Conservation (phyloP, 179 eudicot species). For the Carnegiea gigantea region DNA sequence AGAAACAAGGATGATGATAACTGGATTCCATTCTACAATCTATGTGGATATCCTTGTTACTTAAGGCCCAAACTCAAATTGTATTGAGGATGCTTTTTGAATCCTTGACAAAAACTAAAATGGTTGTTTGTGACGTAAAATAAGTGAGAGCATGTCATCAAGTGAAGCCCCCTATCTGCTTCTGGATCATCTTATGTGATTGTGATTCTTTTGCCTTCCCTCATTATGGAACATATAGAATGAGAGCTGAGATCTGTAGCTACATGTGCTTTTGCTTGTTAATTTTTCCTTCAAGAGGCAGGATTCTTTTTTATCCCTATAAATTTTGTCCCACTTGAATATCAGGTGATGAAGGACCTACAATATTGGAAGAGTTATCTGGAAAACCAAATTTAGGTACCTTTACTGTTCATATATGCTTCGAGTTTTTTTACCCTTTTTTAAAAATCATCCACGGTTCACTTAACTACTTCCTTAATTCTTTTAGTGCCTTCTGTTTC, state of each 20-base stretch:
- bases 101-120: too few species aligned
- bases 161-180: neutral
- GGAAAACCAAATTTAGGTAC: constrained; percentile 39
- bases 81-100: neutral
- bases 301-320: neutral
- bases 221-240: too few species aligned
- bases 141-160: neutral
- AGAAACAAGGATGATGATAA: too few species aligned
- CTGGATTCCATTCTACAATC: neutral
- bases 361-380: constrained; percentile 16
- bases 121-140: neutral
- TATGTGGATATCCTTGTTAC: neutral
- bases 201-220: neutral
- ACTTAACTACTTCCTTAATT: neutral
- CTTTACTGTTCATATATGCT: constrained; percentile 2
- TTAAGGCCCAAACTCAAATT: neutral
- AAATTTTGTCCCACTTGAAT: constrained; percentile 1
- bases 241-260: too few species aligned
- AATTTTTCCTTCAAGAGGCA: too few species aligned
- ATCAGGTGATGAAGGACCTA: constrained; percentile 31
- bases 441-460: too few species aligned
- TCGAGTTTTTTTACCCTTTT: neutral
- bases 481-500: neutral
- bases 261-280: too few species aligned
- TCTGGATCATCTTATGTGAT: neutral